phyloP scores from a whole-genome alignment of 441 rosid species.

The Erysimum cheiri region DNA sequence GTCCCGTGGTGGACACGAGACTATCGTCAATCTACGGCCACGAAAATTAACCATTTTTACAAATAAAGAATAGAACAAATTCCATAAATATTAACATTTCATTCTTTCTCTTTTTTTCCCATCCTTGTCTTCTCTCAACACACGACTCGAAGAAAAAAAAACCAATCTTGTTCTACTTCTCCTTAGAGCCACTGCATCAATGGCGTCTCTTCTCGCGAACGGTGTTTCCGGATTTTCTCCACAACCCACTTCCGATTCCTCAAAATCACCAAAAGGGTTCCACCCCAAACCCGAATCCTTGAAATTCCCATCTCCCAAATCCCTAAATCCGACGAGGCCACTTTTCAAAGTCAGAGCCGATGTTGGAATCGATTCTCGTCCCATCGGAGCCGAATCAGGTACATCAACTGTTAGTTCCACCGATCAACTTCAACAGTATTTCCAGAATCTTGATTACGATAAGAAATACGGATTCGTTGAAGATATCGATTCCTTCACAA shows the following conservation, averaged over 20 bases:
- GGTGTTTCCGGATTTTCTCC: conserved; percentile 53
- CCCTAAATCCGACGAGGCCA: conserved; percentile 2
- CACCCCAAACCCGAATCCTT: conserved; percentile 44
- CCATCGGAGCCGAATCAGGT: conserved; percentile 59
- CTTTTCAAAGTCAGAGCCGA: conserved; percentile 54
- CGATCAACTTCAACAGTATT: conserved; percentile 70
- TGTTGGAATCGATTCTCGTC: conserved; percentile 51
- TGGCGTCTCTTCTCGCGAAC: conserved; percentile 65
- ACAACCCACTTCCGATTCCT: conserved; percentile 44
- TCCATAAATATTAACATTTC: neutral
- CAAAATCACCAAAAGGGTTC: conserved; percentile 41
- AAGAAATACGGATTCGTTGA: conserved; percentile 69
- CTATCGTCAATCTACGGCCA: conserved; percentile 31
- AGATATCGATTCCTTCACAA: conserved; percentile 79
- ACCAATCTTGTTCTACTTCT: conserved; percentile 29
- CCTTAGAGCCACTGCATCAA: conserved; percentile 41
- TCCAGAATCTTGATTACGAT: conserved; percentile 70
- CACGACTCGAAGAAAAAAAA: conserved; percentile 3
- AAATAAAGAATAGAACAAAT: neutral
- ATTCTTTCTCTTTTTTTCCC: neutral
- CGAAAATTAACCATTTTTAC: conserved; percentile 17
- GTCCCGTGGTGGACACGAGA: conserved; percentile 42
- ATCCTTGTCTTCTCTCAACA: conserved; percentile 15
- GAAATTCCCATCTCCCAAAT: conserved; percentile 37
- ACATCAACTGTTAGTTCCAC: conserved; percentile 49